Conservation (phyloP, 805 yeast genomes). For the Wickerhamiella parazyma region DNA sequence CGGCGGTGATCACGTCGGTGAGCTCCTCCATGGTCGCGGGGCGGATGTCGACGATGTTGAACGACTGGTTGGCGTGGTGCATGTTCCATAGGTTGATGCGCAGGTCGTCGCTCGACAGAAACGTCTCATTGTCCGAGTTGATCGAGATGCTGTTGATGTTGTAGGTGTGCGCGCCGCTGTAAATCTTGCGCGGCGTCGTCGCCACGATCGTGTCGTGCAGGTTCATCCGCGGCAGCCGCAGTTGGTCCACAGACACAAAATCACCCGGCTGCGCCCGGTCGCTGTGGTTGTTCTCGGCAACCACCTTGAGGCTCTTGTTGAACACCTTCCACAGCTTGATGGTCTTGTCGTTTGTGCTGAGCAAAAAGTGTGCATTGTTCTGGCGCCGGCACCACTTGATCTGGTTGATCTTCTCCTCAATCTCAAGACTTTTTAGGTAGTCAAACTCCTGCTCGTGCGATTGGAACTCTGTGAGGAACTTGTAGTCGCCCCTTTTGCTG, state of each 20-base stretch:
- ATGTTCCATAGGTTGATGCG: conserved; percentile 93
- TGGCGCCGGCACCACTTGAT: conserved; percentile 89
- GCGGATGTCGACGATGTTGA: conserved; percentile 93
- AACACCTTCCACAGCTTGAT: conserved; percentile 93
- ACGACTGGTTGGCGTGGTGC: conserved; percentile 85
- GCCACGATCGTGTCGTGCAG: conserved; percentile 90
- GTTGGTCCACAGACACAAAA: conserved; percentile 26
- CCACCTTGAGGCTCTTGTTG: conserved; percentile 84
- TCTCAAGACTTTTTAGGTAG: conserved; percentile 86
- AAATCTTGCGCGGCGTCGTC: conserved; percentile 84
- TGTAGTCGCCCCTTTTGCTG: conserved; percentile 56
- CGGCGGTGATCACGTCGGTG: conserved; percentile 92
- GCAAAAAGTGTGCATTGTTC: conserved; percentile 77
- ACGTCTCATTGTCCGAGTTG: conserved; percentile 93
- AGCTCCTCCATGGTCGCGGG: conserved; percentile 98
- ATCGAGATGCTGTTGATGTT: conserved; percentile 93
- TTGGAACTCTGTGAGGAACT: conserved; percentile 93
- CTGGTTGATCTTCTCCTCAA: conserved; percentile 92
- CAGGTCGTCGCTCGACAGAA: conserved; percentile 81
- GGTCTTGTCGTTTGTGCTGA: conserved; percentile 95
- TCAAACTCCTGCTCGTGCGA: conserved; percentile 98
- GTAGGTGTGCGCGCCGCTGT: conserved; percentile 94
- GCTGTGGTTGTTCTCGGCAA: conserved; percentile 74
- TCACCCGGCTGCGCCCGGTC: conserved; percentile 27
- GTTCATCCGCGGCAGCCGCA: conserved; percentile 78